phyloP scores from a whole-genome alignment of 345 rosid genomes.

The Eucalyptus sideroxylon region DNA sequence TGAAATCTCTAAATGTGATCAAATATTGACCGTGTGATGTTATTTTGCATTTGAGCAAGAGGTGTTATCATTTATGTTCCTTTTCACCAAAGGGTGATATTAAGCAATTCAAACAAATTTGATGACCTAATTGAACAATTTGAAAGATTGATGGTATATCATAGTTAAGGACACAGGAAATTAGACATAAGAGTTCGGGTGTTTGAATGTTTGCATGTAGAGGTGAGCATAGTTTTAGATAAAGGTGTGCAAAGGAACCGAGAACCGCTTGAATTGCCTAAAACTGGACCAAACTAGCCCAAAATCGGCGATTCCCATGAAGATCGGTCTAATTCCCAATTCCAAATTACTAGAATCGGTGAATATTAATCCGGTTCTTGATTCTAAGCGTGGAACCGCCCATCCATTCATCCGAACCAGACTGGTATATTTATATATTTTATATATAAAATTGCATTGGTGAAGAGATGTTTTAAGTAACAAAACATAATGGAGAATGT shows the following conservation, averaged over 20 bases:
- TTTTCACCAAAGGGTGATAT: neutral
- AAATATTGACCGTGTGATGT: neutral
- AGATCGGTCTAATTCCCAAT: accelerated
- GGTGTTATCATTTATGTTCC: neutral
- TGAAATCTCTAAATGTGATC: neutral
- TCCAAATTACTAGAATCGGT: no score
- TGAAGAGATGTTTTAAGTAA: neutral
- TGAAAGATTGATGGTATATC: neutral
- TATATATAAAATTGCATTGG: neutral
- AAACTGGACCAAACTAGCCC: accelerated
- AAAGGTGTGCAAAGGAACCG: neutral
- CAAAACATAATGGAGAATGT: neutral
- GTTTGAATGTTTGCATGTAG: neutral
- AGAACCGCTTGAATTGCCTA: accelerated
- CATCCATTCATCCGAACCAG: neutral
- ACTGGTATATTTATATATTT: no score
- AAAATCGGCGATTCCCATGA: accelerated
- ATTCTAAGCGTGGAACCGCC: neutral
- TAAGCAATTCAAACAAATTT: neutral
- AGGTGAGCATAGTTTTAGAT: no score
- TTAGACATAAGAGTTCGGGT: no score
- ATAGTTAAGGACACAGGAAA: no score
- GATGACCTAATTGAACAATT: neutral
- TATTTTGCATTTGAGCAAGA: neutral
- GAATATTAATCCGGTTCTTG: accelerated